Base-by-base conservation (phyloP, 208 protist genomes). In the Leishmania mexicana region DNA sequence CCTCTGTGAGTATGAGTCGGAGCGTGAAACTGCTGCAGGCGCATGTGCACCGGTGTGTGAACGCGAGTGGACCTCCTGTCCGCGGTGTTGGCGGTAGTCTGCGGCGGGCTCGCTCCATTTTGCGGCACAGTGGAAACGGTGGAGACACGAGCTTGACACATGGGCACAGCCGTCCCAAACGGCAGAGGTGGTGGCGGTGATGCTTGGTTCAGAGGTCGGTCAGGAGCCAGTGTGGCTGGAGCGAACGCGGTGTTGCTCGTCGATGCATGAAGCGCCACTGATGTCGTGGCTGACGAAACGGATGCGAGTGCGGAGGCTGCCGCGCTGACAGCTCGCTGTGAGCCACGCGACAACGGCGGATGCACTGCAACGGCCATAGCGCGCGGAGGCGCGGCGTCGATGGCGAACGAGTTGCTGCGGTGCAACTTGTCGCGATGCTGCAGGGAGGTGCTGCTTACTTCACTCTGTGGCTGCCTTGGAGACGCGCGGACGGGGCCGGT, bases 331-430 rank as follows among this genome's bases (percentile, higher is more conserved):
- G n/a, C 35, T 21, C 76, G 58, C 60, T 51, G 28, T 31, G 76
- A 60, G 64, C 28, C 40, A 51, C 76, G 76, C n/a, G 60, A 40
- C 15, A 80, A 68, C 17, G 60, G 76, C 54, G 76, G 76, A 40
- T 80, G 76, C 42, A 80, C 62, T 0, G 45, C 76, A 3, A 80
- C 76, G 28, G 76, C 76, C 19, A 47, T 71, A 11, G 75, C 28
- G 21, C 75, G 75, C 11, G 75, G 40, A 53, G 75, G 15, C 21
- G 42, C 73, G 51, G 19, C 51, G 21, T 35, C n/a, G 17, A n/a
- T 60, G 35, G 31, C 31, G 21, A n/a, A 3, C 40, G 68, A 49
- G 21, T 54, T 35, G 42, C 28, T 35, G 68, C 45, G 45, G 28
- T 35, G 19, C 45, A 21, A 21, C 42, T 17, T 74, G 68, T 49